Base-by-base conservation (phyloP, 169 alveolate species). In the Babesia bigemina region DNA sequence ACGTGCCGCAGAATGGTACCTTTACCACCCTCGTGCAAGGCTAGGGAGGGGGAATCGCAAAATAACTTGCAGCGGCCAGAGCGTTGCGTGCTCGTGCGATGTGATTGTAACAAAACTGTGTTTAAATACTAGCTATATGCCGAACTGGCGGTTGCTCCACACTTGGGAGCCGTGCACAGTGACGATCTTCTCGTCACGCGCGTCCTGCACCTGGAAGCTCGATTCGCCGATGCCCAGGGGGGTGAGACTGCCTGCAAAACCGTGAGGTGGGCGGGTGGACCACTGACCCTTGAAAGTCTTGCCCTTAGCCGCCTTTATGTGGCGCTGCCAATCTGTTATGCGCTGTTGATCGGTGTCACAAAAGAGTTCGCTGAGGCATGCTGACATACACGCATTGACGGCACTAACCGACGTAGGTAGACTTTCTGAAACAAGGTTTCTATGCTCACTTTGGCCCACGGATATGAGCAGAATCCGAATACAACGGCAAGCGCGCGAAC, bases 151-250 rank as follows among this genome's bases (percentile, higher is more conserved):
- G 58, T 84, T 81, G 28, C 88, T 74, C 94, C 94, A 89, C 36
- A 89, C 87, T 58, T 89, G 94, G 1, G 94, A 86, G 24, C 94
- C 94, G 70, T 89, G 94, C 28, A 79, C 55, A 50, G 88, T 69
- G 10, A 83, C 86, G 39, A 89, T 75, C 69, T 86, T 86, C 76
- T 89, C 94, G 10, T 82, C 94, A 17, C 92, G 61, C 24, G 90
- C 94, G 61, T 89, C 94, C 48, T 69, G 14, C 22, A 82, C 85
- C 22, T 73, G 65, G 67, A 79, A 79, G 28, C 49, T 24, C 24
- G 87, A 49, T 33, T 79, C 87, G 47, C 87, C 76, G 29, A 79
- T 79, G 33, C 62, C 57, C 22, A 28, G 75, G 24, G 66, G 84
- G 21, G 42, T 21, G 16, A 65, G 36, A 19, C 62, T 52, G 44